Percentiles rank a stretch among this genome's conserved stretches.
These are phyloP conservation scores for Tetrahymena elliotti DNA, from an alignment of 73 alveolate genomes.

Conservation along the genomic window DNA sequence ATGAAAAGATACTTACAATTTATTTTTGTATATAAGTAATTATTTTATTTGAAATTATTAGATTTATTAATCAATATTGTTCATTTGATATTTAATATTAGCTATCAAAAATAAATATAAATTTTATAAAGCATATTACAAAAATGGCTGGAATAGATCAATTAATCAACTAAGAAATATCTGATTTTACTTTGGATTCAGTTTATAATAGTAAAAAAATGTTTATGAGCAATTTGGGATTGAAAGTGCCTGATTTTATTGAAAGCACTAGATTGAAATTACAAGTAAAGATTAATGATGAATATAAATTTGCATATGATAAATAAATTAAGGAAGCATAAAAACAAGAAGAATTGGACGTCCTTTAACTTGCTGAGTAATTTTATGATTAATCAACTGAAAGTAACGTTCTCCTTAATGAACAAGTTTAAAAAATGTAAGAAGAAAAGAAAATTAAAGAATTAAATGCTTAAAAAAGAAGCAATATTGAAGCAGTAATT, in stretches of 20 bases:
- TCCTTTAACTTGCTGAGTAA: background rate
- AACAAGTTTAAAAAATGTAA: background rate
- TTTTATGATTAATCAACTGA: background rate
- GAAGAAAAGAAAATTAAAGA: conserved; percentile 9
- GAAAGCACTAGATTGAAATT: conserved; percentile 26
- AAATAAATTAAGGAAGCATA: conserved; percentile 4
- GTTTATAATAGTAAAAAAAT: conserved; percentile 7
- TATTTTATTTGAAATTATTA: background rate
- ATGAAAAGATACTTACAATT: background rate
- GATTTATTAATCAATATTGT: background rate
- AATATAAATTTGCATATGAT: conserved; percentile 10
- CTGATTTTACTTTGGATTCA: conserved; percentile 15
- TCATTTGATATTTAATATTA: background rate
- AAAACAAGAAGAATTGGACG: background rate
- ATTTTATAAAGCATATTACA: background rate
- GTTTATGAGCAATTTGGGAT: conserved; percentile 13
- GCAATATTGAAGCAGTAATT: conserved; percentile 20
- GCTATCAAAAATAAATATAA: background rate
- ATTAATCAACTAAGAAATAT: background rate
- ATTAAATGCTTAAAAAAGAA: background rate
- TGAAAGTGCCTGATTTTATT: conserved; percentile 20
- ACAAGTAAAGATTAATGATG: conserved; percentile 31
- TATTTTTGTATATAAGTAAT: background rate
- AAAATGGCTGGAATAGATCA: background rate
- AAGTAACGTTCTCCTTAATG: background rate